Evolutionary conservation across 768 basidiomycete genomes (phyloP).

Genomic region (Porpolomopsis calyptriformis): DNA sequence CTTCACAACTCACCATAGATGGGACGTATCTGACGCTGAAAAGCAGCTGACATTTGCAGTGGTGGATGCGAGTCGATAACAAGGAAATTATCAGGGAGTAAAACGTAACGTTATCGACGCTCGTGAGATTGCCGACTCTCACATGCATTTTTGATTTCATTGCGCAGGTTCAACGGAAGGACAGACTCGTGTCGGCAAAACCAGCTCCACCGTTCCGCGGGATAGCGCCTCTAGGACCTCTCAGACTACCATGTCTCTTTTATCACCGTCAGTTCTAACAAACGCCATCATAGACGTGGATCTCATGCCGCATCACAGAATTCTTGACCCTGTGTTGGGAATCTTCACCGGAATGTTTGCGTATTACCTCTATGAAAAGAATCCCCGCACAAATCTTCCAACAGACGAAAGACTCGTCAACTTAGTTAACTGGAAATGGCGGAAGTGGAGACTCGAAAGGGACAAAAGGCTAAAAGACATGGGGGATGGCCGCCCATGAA

Average conservation of each 20-base stretch:
- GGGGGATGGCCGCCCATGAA: too few relatives aligned
- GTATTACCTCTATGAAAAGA: conserved; percentile 69
- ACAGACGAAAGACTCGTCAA: conserved; percentile 42
- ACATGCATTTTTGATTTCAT: conserved; percentile 3
- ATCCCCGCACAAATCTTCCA: conserved; percentile 60
- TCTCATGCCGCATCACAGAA: conserved; percentile 26
- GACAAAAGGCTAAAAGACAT: background rate
- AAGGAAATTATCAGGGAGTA: background rate
- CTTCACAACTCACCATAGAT: conserved; percentile 55
- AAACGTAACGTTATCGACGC: conserved; percentile 3
- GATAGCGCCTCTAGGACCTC: too few relatives aligned
- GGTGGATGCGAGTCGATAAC: background rate
- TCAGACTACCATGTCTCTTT: conserved; percentile 23
- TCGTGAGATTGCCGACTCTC: conserved; percentile 11
- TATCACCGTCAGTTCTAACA: conserved; percentile 35
- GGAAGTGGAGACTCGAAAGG: conserved; percentile 24
- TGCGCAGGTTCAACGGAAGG: conserved; percentile 6
- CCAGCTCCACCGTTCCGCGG: too few relatives aligned
- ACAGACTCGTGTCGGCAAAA: conserved; percentile 6
- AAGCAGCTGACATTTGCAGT: conserved; percentile 41
- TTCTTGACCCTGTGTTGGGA: conserved; percentile 63
- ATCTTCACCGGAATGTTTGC: conserved; percentile 71
- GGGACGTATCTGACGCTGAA: conserved; percentile 76
- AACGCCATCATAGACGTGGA: conserved; percentile 1
- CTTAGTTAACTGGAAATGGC: conserved; percentile 61